Percentiles rank a stretch among this genome's conserved stretches.
These are phyloP conservation scores for Ceratocystis destructans DNA, from an alignment of 2,329 filamentous ascomycete genomes.

Conservation along the genomic window DNA sequence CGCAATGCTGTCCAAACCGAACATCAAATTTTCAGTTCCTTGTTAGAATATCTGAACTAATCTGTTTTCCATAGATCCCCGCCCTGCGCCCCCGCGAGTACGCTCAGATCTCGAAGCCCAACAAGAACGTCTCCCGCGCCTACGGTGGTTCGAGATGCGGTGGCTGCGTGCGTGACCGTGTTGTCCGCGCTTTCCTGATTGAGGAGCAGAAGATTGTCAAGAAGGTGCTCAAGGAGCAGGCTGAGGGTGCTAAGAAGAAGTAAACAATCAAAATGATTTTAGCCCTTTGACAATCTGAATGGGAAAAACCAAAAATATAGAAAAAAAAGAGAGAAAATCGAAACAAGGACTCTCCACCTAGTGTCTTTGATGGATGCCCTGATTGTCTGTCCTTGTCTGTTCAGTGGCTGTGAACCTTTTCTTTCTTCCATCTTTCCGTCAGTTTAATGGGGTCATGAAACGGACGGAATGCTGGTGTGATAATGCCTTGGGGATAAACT, in stretches of 20 bases:
- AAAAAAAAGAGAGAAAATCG: conserved; percentile 18
- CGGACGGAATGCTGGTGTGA: neutral
- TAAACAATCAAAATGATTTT: conserved; percentile 36
- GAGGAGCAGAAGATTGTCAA: conserved; percentile 99
- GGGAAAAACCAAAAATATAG: conserved; percentile 13
- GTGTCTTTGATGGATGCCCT: conserved; percentile 23
- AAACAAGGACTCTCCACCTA: conserved; percentile 13
- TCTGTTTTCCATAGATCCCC: conserved; percentile 49
- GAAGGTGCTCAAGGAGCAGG: conserved; percentile 99
- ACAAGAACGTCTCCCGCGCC: conserved; percentile 98
- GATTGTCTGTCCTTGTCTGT: conserved; percentile 22
- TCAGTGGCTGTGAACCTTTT: conserved; percentile 2
- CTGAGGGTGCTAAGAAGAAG: conserved; percentile 57
- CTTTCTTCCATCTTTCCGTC: neutral
- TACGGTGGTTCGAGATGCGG: conserved; percentile 98
- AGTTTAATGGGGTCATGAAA: neutral
- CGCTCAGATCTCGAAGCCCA: conserved; percentile 87
- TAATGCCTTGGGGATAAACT: neutral
- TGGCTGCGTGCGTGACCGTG: conserved; percentile 95
- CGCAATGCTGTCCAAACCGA: neutral
- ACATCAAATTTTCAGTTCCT: neutral
- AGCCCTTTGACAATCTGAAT: conserved; percentile 12
- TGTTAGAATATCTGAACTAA: neutral
- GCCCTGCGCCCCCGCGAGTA: conserved; percentile 98
- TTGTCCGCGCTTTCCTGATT: conserved; percentile 96